phyloP scores from a whole-genome alignment of 2,329 filamentous ascomycete species.

The Colletotrichum musicola region DNA sequence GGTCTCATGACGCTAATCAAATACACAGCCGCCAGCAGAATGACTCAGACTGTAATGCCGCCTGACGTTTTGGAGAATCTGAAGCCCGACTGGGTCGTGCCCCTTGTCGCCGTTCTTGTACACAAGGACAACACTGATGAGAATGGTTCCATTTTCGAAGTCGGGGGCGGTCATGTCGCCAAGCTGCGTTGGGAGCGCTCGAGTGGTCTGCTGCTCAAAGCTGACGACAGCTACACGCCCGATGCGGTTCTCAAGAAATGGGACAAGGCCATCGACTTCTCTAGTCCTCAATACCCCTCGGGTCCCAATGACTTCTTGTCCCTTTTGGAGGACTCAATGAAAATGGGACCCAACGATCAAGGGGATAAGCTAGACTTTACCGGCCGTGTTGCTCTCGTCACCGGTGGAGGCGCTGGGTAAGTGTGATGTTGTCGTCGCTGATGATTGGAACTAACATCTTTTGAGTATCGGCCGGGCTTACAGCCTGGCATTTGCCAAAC shows the following conservation, averaged over 20 bases:
- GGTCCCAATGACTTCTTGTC: constrained; percentile 90
- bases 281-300: constrained; percentile 82
- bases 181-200: constrained; percentile 97
- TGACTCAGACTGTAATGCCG: constrained; percentile 96
- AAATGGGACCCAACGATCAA: constrained; percentile 78
- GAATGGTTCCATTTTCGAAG: constrained; percentile 92
- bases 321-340: constrained; percentile 85
- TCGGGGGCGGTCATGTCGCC: constrained; percentile 90
- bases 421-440: constrained; percentile 41
- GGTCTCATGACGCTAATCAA: constrained; percentile 16
- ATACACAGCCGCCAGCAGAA: constrained; percentile 82
- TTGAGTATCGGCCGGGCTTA: constrained; percentile 88
- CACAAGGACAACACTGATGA: constrained; percentile 87
- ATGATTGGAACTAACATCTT: constrained; percentile 29
- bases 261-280: constrained; percentile 89
- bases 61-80: constrained; percentile 89
- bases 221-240: constrained; percentile 88
- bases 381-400: constrained; percentile 87
- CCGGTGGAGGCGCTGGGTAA: constrained; percentile 85
- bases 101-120: constrained; percentile 87
- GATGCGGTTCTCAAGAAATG: constrained; percentile 90
- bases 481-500: constrained; percentile 86
- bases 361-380: constrained; percentile 84
- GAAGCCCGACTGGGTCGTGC: constrained; percentile 95
- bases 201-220: constrained; percentile 88